These are phyloP conservation scores for Dendrobium huoshanense DNA, from an alignment of 106 monocot genomes.

Conservation along the genomic window DNA sequence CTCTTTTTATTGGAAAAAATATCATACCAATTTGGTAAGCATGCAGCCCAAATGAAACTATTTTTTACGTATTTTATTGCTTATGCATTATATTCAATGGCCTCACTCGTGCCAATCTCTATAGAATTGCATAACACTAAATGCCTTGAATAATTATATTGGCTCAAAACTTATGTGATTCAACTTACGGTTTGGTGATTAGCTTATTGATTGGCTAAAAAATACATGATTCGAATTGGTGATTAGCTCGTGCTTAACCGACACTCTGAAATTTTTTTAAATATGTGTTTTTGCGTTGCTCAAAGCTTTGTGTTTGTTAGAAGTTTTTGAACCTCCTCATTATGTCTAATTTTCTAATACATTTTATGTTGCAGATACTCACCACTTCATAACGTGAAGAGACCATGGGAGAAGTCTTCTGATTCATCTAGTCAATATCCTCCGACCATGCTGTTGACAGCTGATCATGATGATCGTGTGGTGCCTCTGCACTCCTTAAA, in stretches of 20 bases:
- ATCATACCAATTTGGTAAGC: neutral
- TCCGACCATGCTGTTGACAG: slow-evolving; percentile 82
- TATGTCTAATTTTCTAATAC: neutral
- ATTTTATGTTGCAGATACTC: slow-evolving; percentile 56
- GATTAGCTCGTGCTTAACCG: neutral
- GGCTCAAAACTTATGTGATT: too few relatives aligned
- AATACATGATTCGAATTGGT: neutral
- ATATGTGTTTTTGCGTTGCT: neutral
- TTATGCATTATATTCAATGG: neutral
- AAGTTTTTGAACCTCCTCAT: neutral
- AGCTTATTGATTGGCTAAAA: neutral
- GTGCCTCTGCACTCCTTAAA: slow-evolving; percentile 94
- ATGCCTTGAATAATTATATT: too few relatives aligned
- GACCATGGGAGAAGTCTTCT: slow-evolving; percentile 59
- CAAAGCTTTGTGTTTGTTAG: neutral
- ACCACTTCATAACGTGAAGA: slow-evolving; percentile 91
- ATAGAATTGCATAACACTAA: too few relatives aligned
- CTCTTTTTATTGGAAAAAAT: neutral
- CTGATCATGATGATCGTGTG: slow-evolving; percentile 96
- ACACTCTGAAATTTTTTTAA: neutral
- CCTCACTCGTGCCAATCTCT: too few relatives aligned
- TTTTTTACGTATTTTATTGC: neutral
- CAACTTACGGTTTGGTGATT: neutral
- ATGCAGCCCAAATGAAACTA: neutral
- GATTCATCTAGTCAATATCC: slow-evolving; percentile 65